These are phyloP conservation scores for Heimioporus sp. DNA, from an alignment of 768 basidiomycete genomes.

Conservation along the genomic window DNA sequence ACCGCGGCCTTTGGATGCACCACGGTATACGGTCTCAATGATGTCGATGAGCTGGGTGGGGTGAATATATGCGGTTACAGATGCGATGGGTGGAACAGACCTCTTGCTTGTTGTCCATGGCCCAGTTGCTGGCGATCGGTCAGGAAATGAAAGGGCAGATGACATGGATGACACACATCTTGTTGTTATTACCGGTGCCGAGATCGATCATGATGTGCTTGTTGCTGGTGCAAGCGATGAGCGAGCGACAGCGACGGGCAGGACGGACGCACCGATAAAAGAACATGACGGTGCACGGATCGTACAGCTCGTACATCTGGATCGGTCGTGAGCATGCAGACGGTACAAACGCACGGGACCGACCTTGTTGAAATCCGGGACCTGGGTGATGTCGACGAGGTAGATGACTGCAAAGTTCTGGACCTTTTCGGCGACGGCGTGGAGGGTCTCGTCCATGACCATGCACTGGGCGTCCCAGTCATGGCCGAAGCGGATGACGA, in stretches of 20 bases:
- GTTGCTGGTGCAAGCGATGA: slow-evolving; percentile 51
- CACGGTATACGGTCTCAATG: slow-evolving; percentile 96
- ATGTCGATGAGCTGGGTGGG: slow-evolving; percentile 84
- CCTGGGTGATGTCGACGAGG: slow-evolving; percentile 90
- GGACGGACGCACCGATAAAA: slow-evolving; percentile 78
- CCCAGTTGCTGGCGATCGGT: slow-evolving; percentile 79
- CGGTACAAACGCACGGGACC: too few species aligned
- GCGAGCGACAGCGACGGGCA: not conserved
- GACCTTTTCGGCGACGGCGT: slow-evolving; percentile 89
- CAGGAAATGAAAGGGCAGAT: not conserved
- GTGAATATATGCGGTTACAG: not conserved
- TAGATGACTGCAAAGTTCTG: slow-evolving; percentile 99
- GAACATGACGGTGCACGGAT: slow-evolving; percentile 97
- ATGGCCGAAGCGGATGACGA: slow-evolving; percentile 92
- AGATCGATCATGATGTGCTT: slow-evolving; percentile 99
- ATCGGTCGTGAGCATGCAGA: not conserved
- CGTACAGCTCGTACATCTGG: slow-evolving; percentile 99
- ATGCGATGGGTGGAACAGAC: slow-evolving; percentile 38
- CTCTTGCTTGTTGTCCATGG: slow-evolving; percentile 99
- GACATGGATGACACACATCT: slow-evolving; percentile 65
- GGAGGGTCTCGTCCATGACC: slow-evolving; percentile 98
- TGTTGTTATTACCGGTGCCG: slow-evolving; percentile 99
- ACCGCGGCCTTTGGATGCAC: slow-evolving; percentile 97
- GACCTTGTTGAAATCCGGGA: slow-evolving; percentile 98
- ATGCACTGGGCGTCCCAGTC: slow-evolving; percentile 95